phyloP scores from a whole-genome alignment of 805 yeast species.

The Yarrowia sp. region DNA sequence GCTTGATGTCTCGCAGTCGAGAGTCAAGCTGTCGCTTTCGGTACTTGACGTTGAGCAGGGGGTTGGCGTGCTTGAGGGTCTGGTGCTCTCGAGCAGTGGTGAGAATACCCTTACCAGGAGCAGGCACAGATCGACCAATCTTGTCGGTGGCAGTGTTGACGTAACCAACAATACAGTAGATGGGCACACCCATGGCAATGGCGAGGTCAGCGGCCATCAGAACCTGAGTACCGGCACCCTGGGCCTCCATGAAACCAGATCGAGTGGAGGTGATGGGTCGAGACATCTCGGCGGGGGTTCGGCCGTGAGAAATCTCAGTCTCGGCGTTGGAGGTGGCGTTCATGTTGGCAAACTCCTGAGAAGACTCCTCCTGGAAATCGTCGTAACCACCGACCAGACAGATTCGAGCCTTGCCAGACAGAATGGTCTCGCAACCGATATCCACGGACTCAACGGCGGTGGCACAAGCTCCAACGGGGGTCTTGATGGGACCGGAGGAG shows the following conservation, averaged over 20 bases:
- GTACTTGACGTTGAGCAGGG: constrained; percentile 87
- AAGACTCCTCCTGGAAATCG: constrained; percentile 99
- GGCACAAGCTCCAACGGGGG: constrained; percentile 99
- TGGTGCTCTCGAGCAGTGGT: constrained; percentile 96
- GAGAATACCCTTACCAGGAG: constrained; percentile 99
- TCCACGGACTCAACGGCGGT: constrained; percentile 98
- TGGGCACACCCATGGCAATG: constrained; percentile 97
- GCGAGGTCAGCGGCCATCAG: constrained; percentile 96
- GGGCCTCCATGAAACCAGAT: constrained; percentile 99
- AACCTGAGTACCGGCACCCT: constrained; percentile 98
- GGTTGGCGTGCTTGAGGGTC: constrained; percentile 75
- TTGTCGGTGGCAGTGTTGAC: constrained; percentile 97
- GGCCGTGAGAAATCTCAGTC: constrained; percentile 90
- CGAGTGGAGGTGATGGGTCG: constrained; percentile 97
- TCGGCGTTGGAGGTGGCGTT: constrained; percentile 93
- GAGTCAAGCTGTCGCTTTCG: constrained; percentile 87
- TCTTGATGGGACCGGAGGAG: constrained; percentile 98
- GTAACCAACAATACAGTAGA: constrained; percentile 92
- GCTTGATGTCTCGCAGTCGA: constrained; percentile 77
- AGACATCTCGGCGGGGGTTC: constrained; percentile 98
- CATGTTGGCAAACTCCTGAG: constrained; percentile 98
- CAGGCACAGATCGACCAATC: constrained; percentile 98
- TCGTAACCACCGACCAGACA: constrained; percentile 99
- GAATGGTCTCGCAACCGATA: constrained; percentile 90
- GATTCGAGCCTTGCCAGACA: constrained; percentile 93